A percentile compares a stretch with the other conserved stretches of the same genome.
phyloP scores from a whole-genome alignment of 148 eudicot species.

The Rhododendron mucronatum region DNA sequence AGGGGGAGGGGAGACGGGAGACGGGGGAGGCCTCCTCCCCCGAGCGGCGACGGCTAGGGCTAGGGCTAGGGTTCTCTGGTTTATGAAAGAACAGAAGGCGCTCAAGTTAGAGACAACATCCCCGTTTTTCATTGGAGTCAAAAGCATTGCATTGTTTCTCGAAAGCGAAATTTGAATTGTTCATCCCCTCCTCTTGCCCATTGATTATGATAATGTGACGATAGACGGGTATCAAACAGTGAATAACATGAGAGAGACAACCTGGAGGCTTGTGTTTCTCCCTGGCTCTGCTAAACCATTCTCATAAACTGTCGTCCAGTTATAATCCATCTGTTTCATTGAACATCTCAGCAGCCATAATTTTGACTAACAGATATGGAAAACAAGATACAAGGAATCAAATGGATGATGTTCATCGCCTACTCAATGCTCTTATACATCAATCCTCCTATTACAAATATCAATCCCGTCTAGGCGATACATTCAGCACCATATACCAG shows the following conservation, averaged over 20 bases:
- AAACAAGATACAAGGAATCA: not conserved
- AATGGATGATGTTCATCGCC: not conserved
- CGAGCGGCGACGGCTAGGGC: too few relatives aligned
- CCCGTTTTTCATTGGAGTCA: not conserved
- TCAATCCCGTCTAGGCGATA: slow-evolving; percentile 11
- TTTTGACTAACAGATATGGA: not conserved
- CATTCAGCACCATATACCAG: slow-evolving; percentile 55
- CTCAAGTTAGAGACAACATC: too few relatives aligned
- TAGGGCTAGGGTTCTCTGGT: too few relatives aligned
- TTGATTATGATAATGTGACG: not conserved
- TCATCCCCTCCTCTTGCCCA: not conserved
- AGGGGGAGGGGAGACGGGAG: too few relatives aligned
- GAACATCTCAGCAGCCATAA: not conserved
- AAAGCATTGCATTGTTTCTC: not conserved
- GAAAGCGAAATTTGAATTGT: not conserved
- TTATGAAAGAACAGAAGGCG: too few relatives aligned
- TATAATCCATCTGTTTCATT: not conserved
- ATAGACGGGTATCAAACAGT: not conserved
- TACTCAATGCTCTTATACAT: not conserved
- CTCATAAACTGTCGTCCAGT: not conserved
- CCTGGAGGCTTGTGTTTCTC: not conserved
- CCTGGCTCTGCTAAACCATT: not conserved
- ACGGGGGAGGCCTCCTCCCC: too few relatives aligned
- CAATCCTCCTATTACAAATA: not conserved
- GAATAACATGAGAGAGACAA: not conserved